Evolutionary conservation across 768 basidiomycete genomes (phyloP).

Genomic region (Leucocoprinus birnbaumii): DNA sequence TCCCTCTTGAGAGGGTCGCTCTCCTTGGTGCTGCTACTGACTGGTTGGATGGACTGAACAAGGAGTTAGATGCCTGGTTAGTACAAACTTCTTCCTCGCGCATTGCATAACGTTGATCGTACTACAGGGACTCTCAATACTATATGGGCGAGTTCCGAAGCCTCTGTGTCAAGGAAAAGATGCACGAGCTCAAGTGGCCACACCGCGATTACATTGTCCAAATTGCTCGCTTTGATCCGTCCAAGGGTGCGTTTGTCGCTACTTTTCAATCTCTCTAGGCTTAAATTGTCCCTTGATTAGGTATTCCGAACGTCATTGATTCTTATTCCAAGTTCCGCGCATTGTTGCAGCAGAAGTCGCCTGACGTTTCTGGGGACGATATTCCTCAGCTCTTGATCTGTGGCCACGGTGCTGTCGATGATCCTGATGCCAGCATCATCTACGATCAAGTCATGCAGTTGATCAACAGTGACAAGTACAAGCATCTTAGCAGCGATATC

Average conservation of each 20-base stretch:
- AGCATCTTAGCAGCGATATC: constrained; percentile 56
- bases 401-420: constrained; percentile 92
- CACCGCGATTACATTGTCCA: constrained; percentile 84
- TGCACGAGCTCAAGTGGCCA: constrained; percentile 78
- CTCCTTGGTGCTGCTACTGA: constrained; percentile 84
- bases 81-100: constrained; percentile 4
- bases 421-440: constrained; percentile 92
- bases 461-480: constrained; percentile 50
- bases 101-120: background rate
- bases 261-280: background rate
- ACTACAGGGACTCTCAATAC: constrained; percentile 65
- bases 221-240: constrained; percentile 92
- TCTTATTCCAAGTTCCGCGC: constrained; percentile 84
- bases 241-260: constrained; percentile 35
- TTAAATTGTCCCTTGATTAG: constrained; percentile 31
- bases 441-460: constrained; percentile 75
- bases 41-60: constrained; percentile 95
- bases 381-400: constrained; percentile 78
- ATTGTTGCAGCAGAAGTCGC: constrained; percentile 45
- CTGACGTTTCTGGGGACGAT: constrained; percentile 43
- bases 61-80: constrained; percentile 68
- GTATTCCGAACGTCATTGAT: constrained; percentile 82
- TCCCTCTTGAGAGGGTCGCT: constrained; percentile 65
- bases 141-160: constrained; percentile 89
- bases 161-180: constrained; percentile 76